These are phyloP conservation scores for Tetraselmis chui DNA, from an alignment of 139 green algal genomes.

Conservation along the genomic window DNA sequence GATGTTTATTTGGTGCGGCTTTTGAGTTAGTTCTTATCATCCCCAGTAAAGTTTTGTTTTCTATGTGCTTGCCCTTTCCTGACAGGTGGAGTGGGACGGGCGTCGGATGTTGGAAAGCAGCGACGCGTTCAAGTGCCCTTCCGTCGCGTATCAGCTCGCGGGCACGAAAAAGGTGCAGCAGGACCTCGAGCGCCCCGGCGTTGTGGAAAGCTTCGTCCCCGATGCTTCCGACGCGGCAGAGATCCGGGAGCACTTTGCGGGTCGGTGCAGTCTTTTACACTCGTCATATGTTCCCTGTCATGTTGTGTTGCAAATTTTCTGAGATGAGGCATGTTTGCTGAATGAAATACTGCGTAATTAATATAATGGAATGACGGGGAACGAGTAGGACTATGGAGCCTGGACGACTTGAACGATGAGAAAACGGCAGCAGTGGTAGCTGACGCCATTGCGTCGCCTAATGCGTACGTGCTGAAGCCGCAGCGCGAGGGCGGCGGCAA, in stretches of 20 bases:
- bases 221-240: slow-evolving; percentile 18
- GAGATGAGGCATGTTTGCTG: no score
- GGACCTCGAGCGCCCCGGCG: slow-evolving; percentile 50
- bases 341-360: no score
- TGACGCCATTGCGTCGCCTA: slow-evolving; percentile 63
- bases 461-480: slow-evolving; percentile 87
- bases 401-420: slow-evolving; percentile 64
- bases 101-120: slow-evolving; percentile 69
- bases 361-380: no score
- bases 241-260: slow-evolving; percentile 80
- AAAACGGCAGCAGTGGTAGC: slow-evolving; percentile 36
- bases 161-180: slow-evolving; percentile 90
- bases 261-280: no score
- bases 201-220: slow-evolving; percentile 58
- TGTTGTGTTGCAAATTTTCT: no score
- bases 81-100: slow-evolving; percentile 66
- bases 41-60: no score
- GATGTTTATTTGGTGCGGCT: no score
- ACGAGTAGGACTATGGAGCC: slow-evolving; percentile 68
- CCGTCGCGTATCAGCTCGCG: slow-evolving; percentile 81
- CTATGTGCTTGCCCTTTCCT: no score
- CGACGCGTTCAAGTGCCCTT: slow-evolving; percentile 79
- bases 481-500: slow-evolving; percentile 94
- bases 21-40: no score
- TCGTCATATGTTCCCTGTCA: no score